phyloP scores from a whole-genome alignment of 2,329 filamentous ascomycete genomes.

The Phialophora expanda region DNA sequence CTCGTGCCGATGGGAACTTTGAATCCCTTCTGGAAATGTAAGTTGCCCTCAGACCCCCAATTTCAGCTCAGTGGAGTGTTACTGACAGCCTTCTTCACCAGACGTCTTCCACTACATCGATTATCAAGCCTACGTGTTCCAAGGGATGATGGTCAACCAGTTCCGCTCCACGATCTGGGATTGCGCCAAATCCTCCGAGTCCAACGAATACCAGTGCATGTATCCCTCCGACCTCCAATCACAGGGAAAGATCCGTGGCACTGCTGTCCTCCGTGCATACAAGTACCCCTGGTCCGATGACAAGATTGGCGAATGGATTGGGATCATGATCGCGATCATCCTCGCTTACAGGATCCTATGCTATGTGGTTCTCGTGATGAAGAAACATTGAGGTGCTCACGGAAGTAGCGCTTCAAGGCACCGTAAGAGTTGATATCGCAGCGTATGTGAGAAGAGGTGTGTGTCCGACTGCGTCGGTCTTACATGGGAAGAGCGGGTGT shows the following conservation, averaged over 20 bases:
- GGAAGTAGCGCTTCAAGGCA: neutral
- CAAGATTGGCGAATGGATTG: slow-evolving; percentile 70
- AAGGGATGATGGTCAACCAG: slow-evolving; percentile 93
- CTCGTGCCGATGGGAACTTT: slow-evolving; percentile 73
- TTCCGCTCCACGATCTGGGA: slow-evolving; percentile 69
- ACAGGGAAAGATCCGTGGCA: slow-evolving; percentile 73
- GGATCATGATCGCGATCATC: slow-evolving; percentile 78
- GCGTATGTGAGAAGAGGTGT: neutral
- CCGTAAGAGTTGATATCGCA: neutral
- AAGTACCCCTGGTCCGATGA: slow-evolving; percentile 69
- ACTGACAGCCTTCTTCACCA: neutral
- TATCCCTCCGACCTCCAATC: slow-evolving; percentile 66
- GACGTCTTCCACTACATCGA: slow-evolving; percentile 87
- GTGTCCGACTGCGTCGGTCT: neutral
- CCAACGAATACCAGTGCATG: slow-evolving; percentile 68
- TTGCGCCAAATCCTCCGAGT: slow-evolving; percentile 54
- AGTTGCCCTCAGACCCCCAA: slow-evolving; percentile 5
- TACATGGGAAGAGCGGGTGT: neutral
- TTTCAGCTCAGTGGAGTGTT: neutral
- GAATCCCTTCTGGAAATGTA: slow-evolving; percentile 75
- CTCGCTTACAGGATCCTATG: slow-evolving; percentile 69
- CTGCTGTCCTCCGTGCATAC: slow-evolving; percentile 71
- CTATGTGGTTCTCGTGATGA: slow-evolving; percentile 30
- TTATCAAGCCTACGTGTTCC: slow-evolving; percentile 79
- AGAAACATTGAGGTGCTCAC: slow-evolving; percentile 17